Evolutionary conservation across 441 rosid genomes (phyloP).

Genomic region (Populus hybrid): DNA sequence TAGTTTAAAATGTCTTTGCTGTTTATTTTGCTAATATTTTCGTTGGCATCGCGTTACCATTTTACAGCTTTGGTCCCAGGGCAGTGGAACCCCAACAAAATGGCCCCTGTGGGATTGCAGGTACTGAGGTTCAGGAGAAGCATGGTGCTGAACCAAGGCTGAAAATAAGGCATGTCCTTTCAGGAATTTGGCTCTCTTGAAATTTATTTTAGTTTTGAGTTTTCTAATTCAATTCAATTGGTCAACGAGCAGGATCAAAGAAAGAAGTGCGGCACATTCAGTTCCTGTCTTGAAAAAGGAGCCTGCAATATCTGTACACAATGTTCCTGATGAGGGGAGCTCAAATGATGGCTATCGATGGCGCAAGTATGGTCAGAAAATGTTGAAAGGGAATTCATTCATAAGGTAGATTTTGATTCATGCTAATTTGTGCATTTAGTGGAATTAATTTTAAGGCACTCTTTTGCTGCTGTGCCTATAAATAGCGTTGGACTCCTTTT

Average conservation of each 20-base stretch:
- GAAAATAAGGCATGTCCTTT: constrained; percentile 5
- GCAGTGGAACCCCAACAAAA: not conserved
- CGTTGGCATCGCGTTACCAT: not conserved
- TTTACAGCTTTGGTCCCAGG: constrained; percentile 1
- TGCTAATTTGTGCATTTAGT: not conserved
- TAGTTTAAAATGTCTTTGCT: not conserved
- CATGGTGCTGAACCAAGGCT: constrained; percentile 8
- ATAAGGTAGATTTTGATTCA: constrained; percentile 10
- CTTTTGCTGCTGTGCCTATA: not conserved
- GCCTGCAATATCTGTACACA: constrained; percentile 1
- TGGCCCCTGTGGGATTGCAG: not conserved
- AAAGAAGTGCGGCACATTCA: not conserved
- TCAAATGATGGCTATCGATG: constrained; percentile 26
- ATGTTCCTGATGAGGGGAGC: constrained; percentile 14
- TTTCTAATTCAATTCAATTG: not conserved
- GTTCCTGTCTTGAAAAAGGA: constrained; percentile 9
- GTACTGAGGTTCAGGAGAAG: constrained; percentile 14
- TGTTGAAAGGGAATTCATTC: constrained; percentile 20
- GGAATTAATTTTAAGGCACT: not conserved
- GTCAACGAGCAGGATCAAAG: constrained; percentile 15
- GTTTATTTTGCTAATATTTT: not conserved
- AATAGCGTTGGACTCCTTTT: not conserved
- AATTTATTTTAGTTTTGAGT: not conserved
- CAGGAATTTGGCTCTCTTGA: not conserved
- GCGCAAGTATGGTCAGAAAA: constrained; percentile 31